A percentile compares a stretch with the other conserved stretches of the same genome.
Conservation (phyloP, 495 filamentous ascomycete species). For the Podospora pseudopauciseta region DNA sequence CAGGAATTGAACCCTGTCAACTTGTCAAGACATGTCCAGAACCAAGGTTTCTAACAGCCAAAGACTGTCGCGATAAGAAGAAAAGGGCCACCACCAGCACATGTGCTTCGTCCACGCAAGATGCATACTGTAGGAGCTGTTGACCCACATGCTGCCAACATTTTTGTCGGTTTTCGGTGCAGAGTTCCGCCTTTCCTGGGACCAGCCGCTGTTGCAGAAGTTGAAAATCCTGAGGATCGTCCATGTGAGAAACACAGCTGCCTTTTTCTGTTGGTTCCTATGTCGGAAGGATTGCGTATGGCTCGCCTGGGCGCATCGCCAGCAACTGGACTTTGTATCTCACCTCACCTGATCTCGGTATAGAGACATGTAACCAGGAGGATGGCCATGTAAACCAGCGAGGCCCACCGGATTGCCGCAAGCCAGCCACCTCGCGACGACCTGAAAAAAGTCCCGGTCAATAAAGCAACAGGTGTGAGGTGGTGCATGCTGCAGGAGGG, state of each 20-base stretch:
- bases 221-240: not conserved
- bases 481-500: conserved; percentile 14
- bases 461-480: not conserved
- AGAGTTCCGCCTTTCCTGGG: not conserved
- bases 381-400: not conserved
- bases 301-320: not conserved
- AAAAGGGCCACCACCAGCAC: not conserved
- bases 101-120: not conserved
- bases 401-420: not conserved
- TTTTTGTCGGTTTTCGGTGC: not conserved
- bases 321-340: not conserved
- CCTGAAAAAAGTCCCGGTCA: not conserved
- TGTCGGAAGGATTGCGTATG: not conserved
- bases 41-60: not conserved
- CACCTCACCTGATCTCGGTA: not conserved
- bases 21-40: not conserved
- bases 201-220: not conserved
- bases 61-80: not conserved
- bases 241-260: not conserved
- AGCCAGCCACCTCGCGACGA: not conserved
- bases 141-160: not conserved
- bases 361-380: not conserved
- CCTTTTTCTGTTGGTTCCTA: not conserved
- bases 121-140: not conserved
- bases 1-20: not conserved